Percentiles rank a stretch among this genome's conserved stretches.
Evolutionary conservation across 1,139 yeast genomes (phyloP).

Genomic region (Blastobotrys persicus): DNA sequence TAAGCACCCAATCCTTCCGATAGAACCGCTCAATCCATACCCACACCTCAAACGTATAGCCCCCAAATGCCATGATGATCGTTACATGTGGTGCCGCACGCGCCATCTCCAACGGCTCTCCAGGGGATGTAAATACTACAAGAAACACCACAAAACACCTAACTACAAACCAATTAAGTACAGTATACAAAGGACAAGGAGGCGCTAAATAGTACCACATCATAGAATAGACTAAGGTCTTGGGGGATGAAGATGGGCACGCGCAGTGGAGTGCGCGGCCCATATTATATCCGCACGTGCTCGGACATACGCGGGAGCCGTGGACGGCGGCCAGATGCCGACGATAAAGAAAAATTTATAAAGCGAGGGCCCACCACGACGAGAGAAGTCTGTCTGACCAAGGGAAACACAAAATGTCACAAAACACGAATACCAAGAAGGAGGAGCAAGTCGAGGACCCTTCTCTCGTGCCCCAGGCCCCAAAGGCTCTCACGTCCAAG

Average conservation of each 20-base stretch:
- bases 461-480: slow-evolving; percentile 73
- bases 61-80: neutral
- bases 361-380: neutral
- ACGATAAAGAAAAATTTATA: neutral
- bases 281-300: neutral
- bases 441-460: slow-evolving; percentile 15
- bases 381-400: neutral
- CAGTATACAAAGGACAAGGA: too few relatives aligned
- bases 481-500: slow-evolving; percentile 72
- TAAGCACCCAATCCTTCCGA: neutral
- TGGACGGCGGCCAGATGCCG: neutral
- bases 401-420: neutral
- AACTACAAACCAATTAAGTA: too few relatives aligned
- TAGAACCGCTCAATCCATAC: neutral
- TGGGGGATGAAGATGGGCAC: too few relatives aligned
- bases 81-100: neutral
- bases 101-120: neutral
- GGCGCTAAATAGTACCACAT: too few relatives aligned
- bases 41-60: too few relatives aligned
- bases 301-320: neutral
- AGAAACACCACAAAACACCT: too few relatives aligned
- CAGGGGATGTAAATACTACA: too few relatives aligned
- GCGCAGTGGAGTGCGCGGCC: neutral
- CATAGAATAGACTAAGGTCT: too few relatives aligned
- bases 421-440: neutral